These are phyloP conservation scores for Saccharum spontaneum DNA, from an alignment of 176 grass and related monocot genomes.

Conservation along the genomic window DNA sequence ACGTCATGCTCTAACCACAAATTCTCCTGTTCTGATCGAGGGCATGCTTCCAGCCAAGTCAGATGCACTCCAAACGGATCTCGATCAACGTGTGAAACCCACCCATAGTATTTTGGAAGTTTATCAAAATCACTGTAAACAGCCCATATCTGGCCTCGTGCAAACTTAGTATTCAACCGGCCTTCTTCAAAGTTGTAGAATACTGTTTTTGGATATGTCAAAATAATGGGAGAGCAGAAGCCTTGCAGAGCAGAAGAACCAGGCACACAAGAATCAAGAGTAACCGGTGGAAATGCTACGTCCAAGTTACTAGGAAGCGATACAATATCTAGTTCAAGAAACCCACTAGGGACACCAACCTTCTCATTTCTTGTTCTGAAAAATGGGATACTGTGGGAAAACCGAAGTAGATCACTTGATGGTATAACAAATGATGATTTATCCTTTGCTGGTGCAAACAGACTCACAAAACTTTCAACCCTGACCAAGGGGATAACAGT, in stretches of 20 bases:
- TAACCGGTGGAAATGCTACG: constrained; percentile 56
- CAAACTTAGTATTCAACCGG: constrained; percentile 46
- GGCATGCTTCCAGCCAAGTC: constrained; percentile 74
- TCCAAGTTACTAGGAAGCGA: constrained; percentile 69
- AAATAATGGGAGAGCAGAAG: background rate
- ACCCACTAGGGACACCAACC: constrained; percentile 69
- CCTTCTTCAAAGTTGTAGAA: constrained; percentile 65
- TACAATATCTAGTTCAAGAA: constrained; percentile 74
- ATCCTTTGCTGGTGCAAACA: constrained; percentile 56
- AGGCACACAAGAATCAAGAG: constrained; percentile 40
- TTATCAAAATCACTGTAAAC: constrained; percentile 76
- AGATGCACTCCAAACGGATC: constrained; percentile 56
- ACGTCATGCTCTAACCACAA: constrained; percentile 50
- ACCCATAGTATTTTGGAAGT: constrained; percentile 82
- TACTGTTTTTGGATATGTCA: constrained; percentile 64
- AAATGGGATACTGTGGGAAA: constrained; percentile 75
- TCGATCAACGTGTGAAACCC: constrained; percentile 60
- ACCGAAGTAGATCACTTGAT: constrained; percentile 65
- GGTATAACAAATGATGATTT: constrained; percentile 47
- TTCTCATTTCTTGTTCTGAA: constrained; percentile 76
- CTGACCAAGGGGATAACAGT: constrained; percentile 66
- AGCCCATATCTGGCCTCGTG: constrained; percentile 89
- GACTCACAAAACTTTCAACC: constrained; percentile 76
- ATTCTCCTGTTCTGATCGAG: constrained; percentile 49
- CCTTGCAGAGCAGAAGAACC: background rate